Percentiles rank a stretch among this genome's conserved stretches.
phyloP scores from a whole-genome alignment of 164 flowering plant species.

The Umbellularia californica region DNA sequence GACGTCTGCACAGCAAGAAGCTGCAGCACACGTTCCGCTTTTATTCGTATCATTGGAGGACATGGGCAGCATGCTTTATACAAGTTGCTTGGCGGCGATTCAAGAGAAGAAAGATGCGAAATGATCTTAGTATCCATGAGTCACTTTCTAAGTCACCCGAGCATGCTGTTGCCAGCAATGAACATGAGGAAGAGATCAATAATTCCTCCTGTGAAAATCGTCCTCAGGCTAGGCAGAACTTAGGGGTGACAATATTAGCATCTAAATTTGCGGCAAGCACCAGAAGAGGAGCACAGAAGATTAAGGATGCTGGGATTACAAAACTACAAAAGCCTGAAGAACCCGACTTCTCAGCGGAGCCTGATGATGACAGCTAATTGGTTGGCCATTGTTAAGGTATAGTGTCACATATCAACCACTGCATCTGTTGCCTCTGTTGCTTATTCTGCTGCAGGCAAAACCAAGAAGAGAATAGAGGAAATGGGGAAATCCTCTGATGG shows the following conservation, averaged over 20 bases:
- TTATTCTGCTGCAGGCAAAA: too few relatives aligned
- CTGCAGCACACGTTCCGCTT: conserved; percentile 85
- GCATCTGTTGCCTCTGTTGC: too few relatives aligned
- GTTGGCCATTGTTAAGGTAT: neutral
- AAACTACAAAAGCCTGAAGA: conserved; percentile 84
- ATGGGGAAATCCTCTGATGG: too few relatives aligned
- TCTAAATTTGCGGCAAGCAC: conserved; percentile 81
- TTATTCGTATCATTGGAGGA: conserved; percentile 95
- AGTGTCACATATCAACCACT: neutral
- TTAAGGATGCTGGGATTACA: conserved; percentile 42
- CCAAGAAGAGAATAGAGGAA: too few relatives aligned
- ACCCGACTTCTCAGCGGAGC: conserved; percentile 78
- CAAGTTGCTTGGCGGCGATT: conserved; percentile 88
- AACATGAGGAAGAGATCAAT: conserved; percentile 30
- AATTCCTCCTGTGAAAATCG: conserved; percentile 19
- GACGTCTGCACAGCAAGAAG: conserved; percentile 85
- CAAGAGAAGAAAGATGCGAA: conserved; percentile 55
- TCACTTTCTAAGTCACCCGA: conserved; percentile 33
- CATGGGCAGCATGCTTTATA: conserved; percentile 98
- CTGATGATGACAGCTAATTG: conserved; percentile 32
- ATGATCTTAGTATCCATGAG: conserved; percentile 36
- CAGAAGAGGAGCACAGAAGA: conserved; percentile 71
- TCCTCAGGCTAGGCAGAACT: conserved; percentile 35
- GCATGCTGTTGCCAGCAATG: conserved; percentile 20
- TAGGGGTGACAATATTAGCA: conserved; percentile 66